These are phyloP conservation scores for Gnomoniopsis smithogilvyi DNA, from an alignment of 2,329 filamentous ascomycete species.

Conservation along the genomic window DNA sequence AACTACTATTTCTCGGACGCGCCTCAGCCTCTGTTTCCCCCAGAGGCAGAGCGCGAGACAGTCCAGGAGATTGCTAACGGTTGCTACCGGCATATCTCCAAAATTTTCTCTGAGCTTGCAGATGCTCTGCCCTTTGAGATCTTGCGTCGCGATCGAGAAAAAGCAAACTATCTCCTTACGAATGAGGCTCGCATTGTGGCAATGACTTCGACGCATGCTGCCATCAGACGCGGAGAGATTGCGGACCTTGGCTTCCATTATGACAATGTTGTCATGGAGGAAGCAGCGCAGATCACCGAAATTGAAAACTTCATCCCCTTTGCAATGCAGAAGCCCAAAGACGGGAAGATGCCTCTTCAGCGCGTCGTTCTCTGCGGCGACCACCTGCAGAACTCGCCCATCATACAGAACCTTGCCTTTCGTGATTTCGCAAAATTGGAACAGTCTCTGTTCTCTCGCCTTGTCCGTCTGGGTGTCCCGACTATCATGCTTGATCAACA, in stretches of 20 bases:
- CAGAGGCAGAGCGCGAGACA: slow-evolving; percentile 60
- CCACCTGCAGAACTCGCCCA: slow-evolving; percentile 93
- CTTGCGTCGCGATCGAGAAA: slow-evolving; percentile 81
- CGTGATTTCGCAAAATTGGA: slow-evolving; percentile 94
- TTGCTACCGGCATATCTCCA: slow-evolving; percentile 84
- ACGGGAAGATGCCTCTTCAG: slow-evolving; percentile 73
- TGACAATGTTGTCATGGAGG: slow-evolving; percentile 97
- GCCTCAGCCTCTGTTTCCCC: slow-evolving; percentile 79
- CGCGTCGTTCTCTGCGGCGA: slow-evolving; percentile 91
- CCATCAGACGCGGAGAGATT: slow-evolving; percentile 90
- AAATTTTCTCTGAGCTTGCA: slow-evolving; percentile 87
- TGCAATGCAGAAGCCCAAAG: slow-evolving; percentile 78
- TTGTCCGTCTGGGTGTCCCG: slow-evolving; percentile 90
- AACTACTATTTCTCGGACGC: slow-evolving; percentile 82
- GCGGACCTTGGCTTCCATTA: slow-evolving; percentile 91
- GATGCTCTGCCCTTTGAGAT: slow-evolving; percentile 96
- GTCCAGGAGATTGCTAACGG: slow-evolving; percentile 74
- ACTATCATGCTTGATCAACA: slow-evolving; percentile 88
- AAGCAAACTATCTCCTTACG: slow-evolving; percentile 90
- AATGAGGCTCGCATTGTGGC: slow-evolving; percentile 97
- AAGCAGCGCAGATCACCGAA: slow-evolving; percentile 96
- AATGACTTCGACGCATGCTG: slow-evolving; percentile 98
- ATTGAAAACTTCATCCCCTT: slow-evolving; percentile 95
- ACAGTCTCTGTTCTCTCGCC: slow-evolving; percentile 88
- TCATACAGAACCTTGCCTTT: slow-evolving; percentile 93